Evolutionary conservation across 2,329 filamentous ascomycete species (phyloP).

Genomic region (Xylaria sp.): DNA sequence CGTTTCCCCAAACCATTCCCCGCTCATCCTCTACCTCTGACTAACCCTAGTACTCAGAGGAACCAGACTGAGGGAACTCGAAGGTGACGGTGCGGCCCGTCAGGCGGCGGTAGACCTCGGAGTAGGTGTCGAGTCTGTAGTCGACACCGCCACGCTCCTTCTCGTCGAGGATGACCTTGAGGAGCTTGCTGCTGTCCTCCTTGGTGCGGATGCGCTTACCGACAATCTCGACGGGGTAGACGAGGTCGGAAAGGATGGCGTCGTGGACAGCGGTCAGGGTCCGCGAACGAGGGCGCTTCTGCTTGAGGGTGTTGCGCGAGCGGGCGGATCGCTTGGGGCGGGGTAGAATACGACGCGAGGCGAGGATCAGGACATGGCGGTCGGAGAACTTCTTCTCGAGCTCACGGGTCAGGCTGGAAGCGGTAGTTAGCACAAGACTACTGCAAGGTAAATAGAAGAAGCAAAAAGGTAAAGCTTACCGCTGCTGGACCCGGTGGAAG

Average conservation of each 20-base stretch:
- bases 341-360: conserved; percentile 97
- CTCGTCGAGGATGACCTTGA: conserved; percentile 99
- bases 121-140: conserved; percentile 99
- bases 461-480: conserved; percentile 72
- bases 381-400: conserved; percentile 99
- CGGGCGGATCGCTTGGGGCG: conserved; percentile 98
- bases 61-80: conserved; percentile 92
- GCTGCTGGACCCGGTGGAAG: conserved; percentile 99
- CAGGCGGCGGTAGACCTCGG: conserved; percentile 98
- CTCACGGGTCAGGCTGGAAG: conserved; percentile 91
- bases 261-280: conserved; percentile 99
- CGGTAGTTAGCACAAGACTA: conserved; percentile 42
- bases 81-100: conserved; percentile 97
- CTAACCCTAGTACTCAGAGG: conserved; percentile 80
- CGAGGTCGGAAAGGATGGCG: conserved; percentile 95
- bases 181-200: conserved; percentile 97
- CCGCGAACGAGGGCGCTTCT: conserved; percentile 98
- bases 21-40: conserved; percentile 35
- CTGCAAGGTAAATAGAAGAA: not conserved
- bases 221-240: conserved; percentile 99
- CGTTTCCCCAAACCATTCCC: conserved; percentile 18
- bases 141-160: conserved; percentile 99
- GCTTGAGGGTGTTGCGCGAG: conserved; percentile 94
- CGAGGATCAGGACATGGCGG: conserved; percentile 99
- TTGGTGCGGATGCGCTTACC: conserved; percentile 99